Base-by-base conservation (phyloP, 352 stramenopile genomes). In the Blastocystis hominis region DNA sequence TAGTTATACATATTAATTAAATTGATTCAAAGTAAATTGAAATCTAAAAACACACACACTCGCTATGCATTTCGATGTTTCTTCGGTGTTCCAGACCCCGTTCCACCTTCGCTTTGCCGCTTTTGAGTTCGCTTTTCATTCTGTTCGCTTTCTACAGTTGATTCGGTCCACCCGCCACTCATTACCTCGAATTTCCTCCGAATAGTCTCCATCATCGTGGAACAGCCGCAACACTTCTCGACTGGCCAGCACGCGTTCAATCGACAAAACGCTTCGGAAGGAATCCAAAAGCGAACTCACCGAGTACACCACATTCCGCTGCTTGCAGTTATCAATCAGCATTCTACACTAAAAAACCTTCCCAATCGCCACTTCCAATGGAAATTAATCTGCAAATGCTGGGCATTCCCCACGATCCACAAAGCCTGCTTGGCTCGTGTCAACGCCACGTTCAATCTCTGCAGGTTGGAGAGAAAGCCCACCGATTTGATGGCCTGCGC, bases 381-480 rank as follows among this genome's bases (percentile, higher is more conserved):
- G 30, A 15, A 0, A 30, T 86, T 86, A 17, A 75, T 86, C 13
- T 47, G 46, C 13, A 86, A n/a, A 47, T 75, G 59, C n/a, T 75
- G 50, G 20, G 56, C 38, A 38, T 86, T 86, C 1, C 75, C 75
- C 10, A 86, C 36, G 50, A 86, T 68, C 75, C 75, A 86, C 46
- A 86, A 42, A 10, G 75, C 75, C 38, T 86, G 75, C 75, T 86
- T 86, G n/a, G 75, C 75, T 20, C 75, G 75, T 44, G 75, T 86
- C 40, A 86, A 30, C 42, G 75, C 75, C 36, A 86, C 75, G 42
- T 86, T 86, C 34, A 86, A 24, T 47, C 75, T 24, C 13, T 44
- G 56, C 20, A 86, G 46, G 44, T 86, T 75, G 7, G 75, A 75
- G 13, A 86, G 36, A 42, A 86, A 86, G 40, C 75, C 75, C 7